These are phyloP conservation scores for Wickerhamiella lipophila DNA, from an alignment of 805 yeast species.

Conservation along the genomic window DNA sequence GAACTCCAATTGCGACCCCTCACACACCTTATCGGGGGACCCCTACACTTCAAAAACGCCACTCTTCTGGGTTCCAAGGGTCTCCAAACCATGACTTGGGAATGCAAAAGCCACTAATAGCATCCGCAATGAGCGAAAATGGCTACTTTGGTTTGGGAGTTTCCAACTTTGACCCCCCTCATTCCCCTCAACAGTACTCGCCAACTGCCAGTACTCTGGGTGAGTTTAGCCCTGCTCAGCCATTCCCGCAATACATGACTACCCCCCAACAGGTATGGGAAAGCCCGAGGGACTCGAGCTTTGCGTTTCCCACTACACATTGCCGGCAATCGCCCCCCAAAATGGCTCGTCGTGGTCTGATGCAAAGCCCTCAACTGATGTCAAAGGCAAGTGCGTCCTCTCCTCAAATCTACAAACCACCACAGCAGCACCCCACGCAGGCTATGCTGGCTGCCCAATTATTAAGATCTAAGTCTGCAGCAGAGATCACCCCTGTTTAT, in stretches of 20 bases:
- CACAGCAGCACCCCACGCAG: neutral
- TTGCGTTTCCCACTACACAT: neutral
- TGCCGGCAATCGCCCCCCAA: constrained; percentile 4
- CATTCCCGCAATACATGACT: constrained; percentile 9
- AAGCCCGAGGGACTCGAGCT: constrained; percentile 4
- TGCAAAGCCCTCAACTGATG: constrained; percentile 12
- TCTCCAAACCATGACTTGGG: constrained; percentile 1
- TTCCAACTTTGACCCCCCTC: constrained; percentile 3
- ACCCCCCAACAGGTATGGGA: constrained; percentile 8
- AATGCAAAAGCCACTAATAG: constrained; percentile 9
- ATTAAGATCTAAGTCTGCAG: constrained; percentile 2
- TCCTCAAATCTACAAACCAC: neutral
- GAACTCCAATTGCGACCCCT: neutral
- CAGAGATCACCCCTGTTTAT: constrained; percentile 7
- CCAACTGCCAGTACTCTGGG: constrained; percentile 6
- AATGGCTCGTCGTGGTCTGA: constrained; percentile 6
- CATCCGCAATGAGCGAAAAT: constrained; percentile 3
- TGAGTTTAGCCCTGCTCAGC: constrained; percentile 7
- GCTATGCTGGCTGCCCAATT: neutral
- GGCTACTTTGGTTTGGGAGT: constrained; percentile 7
- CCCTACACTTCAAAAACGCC: neutral
- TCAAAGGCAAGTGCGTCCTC: neutral
- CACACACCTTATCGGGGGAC: constrained; percentile 4
- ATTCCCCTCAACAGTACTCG: neutral
- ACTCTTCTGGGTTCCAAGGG: constrained; percentile 6